A percentile compares a stretch with the other conserved stretches of the same genome.
These are phyloP conservation scores for Debaryomycetaceae sp. DNA, from an alignment of 1,139 yeast genomes.

Conservation along the genomic window DNA sequence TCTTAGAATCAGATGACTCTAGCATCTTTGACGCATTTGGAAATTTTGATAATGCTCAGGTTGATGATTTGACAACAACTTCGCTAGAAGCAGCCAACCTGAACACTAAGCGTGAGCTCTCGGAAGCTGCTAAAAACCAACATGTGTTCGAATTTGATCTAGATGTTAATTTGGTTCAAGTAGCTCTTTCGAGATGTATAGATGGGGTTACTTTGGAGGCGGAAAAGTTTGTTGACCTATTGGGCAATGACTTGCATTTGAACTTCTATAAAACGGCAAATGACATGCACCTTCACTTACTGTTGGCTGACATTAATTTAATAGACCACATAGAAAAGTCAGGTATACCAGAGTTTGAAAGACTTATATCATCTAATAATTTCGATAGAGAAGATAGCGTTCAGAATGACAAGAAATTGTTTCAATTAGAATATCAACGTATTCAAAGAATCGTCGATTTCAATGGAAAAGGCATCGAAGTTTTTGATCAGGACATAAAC, in stretches of 20 bases:
- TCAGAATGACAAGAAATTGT: conserved; percentile 44
- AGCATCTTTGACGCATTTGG: conserved; percentile 38
- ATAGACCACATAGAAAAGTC: conserved; percentile 73
- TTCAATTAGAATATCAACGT: conserved; percentile 59
- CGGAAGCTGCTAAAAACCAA: conserved; percentile 38
- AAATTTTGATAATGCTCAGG: conserved; percentile 12
- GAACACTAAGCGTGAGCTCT: conserved; percentile 3
- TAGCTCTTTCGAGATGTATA: conserved; percentile 67
- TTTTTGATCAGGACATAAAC: conserved; percentile 75
- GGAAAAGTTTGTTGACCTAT: conserved; percentile 66
- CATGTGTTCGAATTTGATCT: conserved; percentile 69
- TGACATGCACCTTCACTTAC: conserved; percentile 65
- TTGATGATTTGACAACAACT: conserved; percentile 21
- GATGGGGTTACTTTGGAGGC: conserved; percentile 59
- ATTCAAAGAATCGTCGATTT: conserved; percentile 60
- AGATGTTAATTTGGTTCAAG: conserved; percentile 56
- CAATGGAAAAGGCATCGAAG: conserved; percentile 56
- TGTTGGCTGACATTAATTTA: conserved; percentile 61
- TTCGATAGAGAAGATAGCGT: conserved; percentile 27
- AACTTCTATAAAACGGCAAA: conserved; percentile 56
- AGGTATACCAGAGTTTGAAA: conserved; percentile 61
- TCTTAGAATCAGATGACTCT: conserved; percentile 24
- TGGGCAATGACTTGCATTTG: conserved; percentile 63
- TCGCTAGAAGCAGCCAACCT: conserved; percentile 8
- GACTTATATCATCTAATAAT: conserved; percentile 65